These are phyloP conservation scores for Acorus gramineus DNA, from an alignment of 106 monocot genomes.

Conservation along the genomic window DNA sequence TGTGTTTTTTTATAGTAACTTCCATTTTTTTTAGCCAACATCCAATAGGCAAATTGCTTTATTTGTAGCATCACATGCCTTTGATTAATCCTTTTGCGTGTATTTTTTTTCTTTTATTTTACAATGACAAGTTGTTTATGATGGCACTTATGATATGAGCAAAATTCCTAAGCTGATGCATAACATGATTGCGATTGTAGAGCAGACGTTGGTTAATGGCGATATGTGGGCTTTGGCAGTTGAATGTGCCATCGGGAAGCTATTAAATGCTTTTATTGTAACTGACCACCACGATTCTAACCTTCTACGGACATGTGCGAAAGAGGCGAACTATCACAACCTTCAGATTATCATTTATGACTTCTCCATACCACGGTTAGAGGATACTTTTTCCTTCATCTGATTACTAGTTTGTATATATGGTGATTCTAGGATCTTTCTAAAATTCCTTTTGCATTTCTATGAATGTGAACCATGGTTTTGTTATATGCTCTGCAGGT, in stretches of 20 bases:
- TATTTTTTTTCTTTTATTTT: too few relatives aligned
- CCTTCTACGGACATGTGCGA: constrained; percentile 70
- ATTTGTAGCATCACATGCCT: too few relatives aligned
- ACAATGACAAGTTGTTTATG: too few relatives aligned
- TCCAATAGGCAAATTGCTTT: too few relatives aligned
- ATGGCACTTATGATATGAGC: too few relatives aligned
- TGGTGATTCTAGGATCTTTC: too few relatives aligned
- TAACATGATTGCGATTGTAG: background rate
- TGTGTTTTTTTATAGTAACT: too few relatives aligned
- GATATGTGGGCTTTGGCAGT: constrained; percentile 81
- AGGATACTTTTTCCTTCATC: background rate
- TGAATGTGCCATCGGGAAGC: constrained; percentile 67
- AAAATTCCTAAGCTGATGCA: too few relatives aligned
- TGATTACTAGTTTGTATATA: too few relatives aligned
- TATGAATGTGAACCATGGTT: background rate
- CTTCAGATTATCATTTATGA: constrained; percentile 93
- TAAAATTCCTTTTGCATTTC: too few relatives aligned
- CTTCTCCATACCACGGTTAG: constrained; percentile 72
- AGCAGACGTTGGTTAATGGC: constrained; percentile 60
- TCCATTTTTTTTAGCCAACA: too few relatives aligned
- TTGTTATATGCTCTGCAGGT: constrained; percentile 30
- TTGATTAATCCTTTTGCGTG: too few relatives aligned
- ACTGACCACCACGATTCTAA: constrained; percentile 76
- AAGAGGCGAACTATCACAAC: constrained; percentile 70
- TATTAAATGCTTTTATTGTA: constrained; percentile 92